A percentile compares a stretch with the other conserved stretches of the same genome.
Evolutionary conservation across 1,284 basidiomycete species (phyloP).

Genomic region (Cryptococcus depauperatus): DNA sequence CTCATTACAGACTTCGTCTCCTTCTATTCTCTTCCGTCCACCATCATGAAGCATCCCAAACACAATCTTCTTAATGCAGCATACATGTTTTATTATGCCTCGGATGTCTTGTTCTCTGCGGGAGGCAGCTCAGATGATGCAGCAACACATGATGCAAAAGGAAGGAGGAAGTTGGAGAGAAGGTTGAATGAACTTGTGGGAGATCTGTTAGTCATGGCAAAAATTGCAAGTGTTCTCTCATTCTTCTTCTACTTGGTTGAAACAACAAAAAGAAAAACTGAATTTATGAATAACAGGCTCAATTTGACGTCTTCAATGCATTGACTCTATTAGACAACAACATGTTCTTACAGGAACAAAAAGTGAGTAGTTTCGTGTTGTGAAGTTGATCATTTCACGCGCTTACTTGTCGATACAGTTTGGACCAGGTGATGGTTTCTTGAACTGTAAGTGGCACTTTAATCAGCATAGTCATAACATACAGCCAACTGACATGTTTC

Average conservation of each 20-base stretch:
- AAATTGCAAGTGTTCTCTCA: conserved; percentile 43
- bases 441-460: conserved; percentile 43
- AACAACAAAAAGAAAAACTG: too few species aligned
- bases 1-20: conserved; percentile 92
- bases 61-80: conserved; percentile 48
- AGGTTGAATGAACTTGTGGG: conserved; percentile 65
- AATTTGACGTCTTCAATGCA: conserved; percentile 95
- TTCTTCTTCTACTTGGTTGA: neutral
- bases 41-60: conserved; percentile 45
- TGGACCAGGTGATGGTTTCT: conserved; percentile 76
- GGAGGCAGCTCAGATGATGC: conserved; percentile 18
- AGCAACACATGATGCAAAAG: conserved; percentile 45
- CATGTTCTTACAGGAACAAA: conserved; percentile 69
- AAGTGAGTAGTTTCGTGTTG: conserved; percentile 50
- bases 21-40: conserved; percentile 90
- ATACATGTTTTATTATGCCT: conserved; percentile 53
- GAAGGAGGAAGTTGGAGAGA: conserved; percentile 57
- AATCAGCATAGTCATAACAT: neutral
- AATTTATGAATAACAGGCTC: too few species aligned
- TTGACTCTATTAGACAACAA: conserved; percentile 92
- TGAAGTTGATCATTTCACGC: neutral
- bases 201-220: conserved; percentile 72
- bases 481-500: neutral
- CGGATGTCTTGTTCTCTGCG: conserved; percentile 36
- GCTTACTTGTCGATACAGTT: conserved; percentile 53